phyloP scores from a whole-genome alignment of 2,329 filamentous ascomycete genomes.

The Alternaria ethzedia region DNA sequence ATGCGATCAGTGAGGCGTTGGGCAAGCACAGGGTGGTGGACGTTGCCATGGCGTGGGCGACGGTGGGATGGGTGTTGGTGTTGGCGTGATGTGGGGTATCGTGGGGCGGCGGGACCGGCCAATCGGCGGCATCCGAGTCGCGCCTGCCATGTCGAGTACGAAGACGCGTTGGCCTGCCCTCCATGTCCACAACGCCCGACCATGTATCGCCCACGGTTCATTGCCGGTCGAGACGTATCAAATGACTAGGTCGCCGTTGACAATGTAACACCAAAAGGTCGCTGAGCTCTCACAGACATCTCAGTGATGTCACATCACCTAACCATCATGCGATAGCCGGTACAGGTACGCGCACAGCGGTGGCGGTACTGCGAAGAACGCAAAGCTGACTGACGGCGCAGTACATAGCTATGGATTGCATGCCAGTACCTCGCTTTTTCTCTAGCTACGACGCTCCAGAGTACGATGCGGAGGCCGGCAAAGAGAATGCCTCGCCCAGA shows the following conservation, averaged over 20 bases:
- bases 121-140: background rate
- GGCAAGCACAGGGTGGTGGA: background rate
- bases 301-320: background rate
- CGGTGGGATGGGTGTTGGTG: background rate
- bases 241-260: background rate
- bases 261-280: background rate
- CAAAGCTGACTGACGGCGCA: background rate
- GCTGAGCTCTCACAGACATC: background rate
- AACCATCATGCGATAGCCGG: background rate
- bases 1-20: background rate
- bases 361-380: background rate
- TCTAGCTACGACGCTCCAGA: background rate
- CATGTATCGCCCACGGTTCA: background rate
- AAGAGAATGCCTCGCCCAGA: background rate
- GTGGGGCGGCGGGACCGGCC: background rate
- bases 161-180: background rate
- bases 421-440: background rate
- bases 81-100: background rate
- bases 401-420: background rate
- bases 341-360: background rate
- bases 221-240: background rate
- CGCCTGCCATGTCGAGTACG: background rate
- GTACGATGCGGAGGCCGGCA: background rate
- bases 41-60: background rate
- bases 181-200: background rate